These are phyloP conservation scores for Cercospora berteroae DNA, from an alignment of 2,329 filamentous ascomycete genomes.

Conservation along the genomic window DNA sequence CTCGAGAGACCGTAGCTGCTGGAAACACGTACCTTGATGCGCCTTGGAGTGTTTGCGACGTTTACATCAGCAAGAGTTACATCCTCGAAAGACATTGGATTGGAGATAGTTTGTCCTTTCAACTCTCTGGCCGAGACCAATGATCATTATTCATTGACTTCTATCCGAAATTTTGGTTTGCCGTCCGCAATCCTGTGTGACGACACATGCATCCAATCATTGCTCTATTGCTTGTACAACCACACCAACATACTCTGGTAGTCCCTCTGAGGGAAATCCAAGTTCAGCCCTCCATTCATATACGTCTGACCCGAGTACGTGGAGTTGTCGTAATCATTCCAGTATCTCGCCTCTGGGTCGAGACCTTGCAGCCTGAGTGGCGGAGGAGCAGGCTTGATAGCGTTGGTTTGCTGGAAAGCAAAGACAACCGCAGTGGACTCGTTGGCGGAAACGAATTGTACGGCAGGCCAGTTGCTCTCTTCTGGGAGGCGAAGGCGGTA, in stretches of 20 bases:
- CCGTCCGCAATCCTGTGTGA: no score
- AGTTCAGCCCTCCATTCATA: slow-evolving; percentile 62
- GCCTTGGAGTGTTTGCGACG: no score
- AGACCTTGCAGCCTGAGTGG: slow-evolving; percentile 57
- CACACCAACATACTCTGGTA: slow-evolving; percentile 59
- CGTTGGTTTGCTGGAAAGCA: slow-evolving; percentile 58
- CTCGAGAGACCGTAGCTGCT: no score
- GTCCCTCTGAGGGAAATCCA: slow-evolving; percentile 49
- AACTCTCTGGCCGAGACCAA: not conserved
- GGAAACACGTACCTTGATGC: no score
- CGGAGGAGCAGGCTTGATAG: slow-evolving; percentile 55
- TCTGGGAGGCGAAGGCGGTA: slow-evolving; percentile 60
- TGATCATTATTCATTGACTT: not conserved
- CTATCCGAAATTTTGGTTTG: not conserved
- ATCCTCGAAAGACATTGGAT: no score
- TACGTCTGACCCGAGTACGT: slow-evolving; percentile 59
- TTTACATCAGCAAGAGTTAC: no score
- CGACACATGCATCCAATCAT: not conserved
- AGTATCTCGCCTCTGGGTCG: slow-evolving; percentile 55
- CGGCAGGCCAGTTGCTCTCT: slow-evolving; percentile 61
- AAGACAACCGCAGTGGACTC: slow-evolving; percentile 55
- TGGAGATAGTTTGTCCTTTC: no score
- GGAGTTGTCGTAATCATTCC: slow-evolving; percentile 50
- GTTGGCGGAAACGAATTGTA: slow-evolving; percentile 57
- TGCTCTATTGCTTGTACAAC: slow-evolving; percentile 36